Percentiles rank a stretch among this genome's conserved stretches.
phyloP scores from a whole-genome alignment of 2,329 filamentous ascomycete genomes.

The Fusarium beomiforme region DNA sequence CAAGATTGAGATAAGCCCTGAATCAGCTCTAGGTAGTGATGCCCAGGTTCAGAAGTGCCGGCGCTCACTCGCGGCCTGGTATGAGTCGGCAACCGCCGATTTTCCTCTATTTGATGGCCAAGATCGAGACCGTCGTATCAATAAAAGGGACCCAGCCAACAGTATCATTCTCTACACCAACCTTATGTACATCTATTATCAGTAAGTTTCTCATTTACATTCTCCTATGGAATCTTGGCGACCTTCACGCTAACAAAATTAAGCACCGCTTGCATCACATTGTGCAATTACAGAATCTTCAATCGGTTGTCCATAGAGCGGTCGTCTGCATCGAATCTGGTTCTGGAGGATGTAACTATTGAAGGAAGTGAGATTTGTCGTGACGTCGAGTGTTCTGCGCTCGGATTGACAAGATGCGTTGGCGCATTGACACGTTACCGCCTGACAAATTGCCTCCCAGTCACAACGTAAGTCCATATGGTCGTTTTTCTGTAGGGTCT shows the following conservation, averaged over 20 bases:
- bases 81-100: too few species aligned
- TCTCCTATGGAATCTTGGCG: fast-evolving
- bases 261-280: neutral
- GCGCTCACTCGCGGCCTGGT: too few species aligned
- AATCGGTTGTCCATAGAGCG: neutral
- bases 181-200: neutral
- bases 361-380: neutral
- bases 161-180: neutral
- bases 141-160: fast-evolving
- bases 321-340: too few species aligned
- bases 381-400: neutral
- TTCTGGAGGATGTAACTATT: too few species aligned
- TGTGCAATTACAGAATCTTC: neutral
- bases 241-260: fast-evolving
- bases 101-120: too few species aligned
- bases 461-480: neutral
- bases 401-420: neutral
- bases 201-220: too few species aligned
- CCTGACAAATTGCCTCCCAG: neutral
- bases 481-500: fast-evolving
- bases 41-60: too few species aligned
- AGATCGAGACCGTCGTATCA: too few species aligned
- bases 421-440: neutral
- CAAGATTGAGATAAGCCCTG: too few species aligned
- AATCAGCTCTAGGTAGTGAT: too few species aligned